These are phyloP conservation scores for Citrus medica DNA, from an alignment of 345 rosid species.

Conservation along the genomic window DNA sequence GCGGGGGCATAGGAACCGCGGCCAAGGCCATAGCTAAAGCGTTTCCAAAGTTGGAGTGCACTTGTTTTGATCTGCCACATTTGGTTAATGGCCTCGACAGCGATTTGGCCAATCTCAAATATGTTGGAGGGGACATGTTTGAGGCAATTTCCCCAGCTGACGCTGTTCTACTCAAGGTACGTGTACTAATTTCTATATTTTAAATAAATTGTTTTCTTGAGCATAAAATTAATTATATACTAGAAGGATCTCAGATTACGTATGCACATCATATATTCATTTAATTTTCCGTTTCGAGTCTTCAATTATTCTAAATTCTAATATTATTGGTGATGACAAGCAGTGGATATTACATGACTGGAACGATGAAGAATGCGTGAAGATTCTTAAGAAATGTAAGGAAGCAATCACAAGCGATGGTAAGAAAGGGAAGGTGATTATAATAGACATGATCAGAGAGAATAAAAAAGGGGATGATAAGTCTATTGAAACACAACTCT, in stretches of 20 bases:
- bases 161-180: conserved; percentile 32
- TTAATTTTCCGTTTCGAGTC: not conserved
- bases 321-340: not conserved
- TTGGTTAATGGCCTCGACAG: conserved; percentile 25
- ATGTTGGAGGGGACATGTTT: conserved; percentile 34
- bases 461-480: not conserved
- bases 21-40: conserved; percentile 23
- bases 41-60: conserved; percentile 33
- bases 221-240: not conserved
- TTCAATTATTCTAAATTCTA: not conserved
- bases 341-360: conserved; percentile 14
- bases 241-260: too few species aligned
- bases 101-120: conserved; percentile 20
- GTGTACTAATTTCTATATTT: too few species aligned
- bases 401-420: not conserved
- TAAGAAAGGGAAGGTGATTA: conserved; percentile 12
- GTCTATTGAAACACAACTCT: conserved; percentile 31
- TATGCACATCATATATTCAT: not conserved
- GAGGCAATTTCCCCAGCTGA: conserved; percentile 33
- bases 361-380: not conserved
- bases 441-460: conserved; percentile 5
- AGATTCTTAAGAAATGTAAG: conserved; percentile 1
- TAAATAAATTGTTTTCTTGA: not conserved
- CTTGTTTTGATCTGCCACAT: conserved; percentile 38
- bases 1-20: conserved; percentile 39